phyloP scores from a whole-genome alignment of 2,329 filamentous ascomycete species.

The Dryadomyces sulphureus region DNA sequence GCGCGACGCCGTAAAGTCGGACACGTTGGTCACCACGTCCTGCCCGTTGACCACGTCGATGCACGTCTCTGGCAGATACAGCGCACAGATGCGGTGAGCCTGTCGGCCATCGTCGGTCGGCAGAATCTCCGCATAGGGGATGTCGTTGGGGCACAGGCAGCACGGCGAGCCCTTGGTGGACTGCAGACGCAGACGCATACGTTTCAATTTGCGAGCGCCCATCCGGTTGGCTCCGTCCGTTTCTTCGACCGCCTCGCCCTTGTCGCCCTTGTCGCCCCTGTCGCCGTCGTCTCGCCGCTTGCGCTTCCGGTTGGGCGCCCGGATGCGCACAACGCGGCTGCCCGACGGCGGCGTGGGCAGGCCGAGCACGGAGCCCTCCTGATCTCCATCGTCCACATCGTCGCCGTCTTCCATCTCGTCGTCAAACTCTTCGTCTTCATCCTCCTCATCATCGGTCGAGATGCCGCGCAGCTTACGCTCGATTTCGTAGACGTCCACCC shows the following conservation, averaged over 20 bases:
- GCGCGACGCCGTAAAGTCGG: conserved; percentile 72
- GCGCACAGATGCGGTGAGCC: conserved; percentile 76
- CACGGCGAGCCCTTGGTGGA: conserved; percentile 39
- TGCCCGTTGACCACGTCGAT: conserved; percentile 57
- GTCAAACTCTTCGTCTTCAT: conserved; percentile 50
- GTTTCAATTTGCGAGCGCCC: conserved; percentile 46
- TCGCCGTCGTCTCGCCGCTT: conserved; percentile 15
- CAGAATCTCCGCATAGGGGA: conserved; percentile 67
- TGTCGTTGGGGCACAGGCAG: conserved; percentile 82
- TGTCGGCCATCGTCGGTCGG: conserved; percentile 76
- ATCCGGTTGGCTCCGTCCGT: not conserved
- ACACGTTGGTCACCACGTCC: conserved; percentile 64
- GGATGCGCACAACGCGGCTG: conserved; percentile 4
- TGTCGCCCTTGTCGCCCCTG: conserved; percentile 17
- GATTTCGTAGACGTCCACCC: conserved; percentile 93
- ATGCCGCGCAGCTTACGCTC: conserved; percentile 88
- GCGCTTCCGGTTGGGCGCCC: conserved; percentile 46
- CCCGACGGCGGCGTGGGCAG: conserved; percentile 67
- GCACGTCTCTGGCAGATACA: conserved; percentile 85
- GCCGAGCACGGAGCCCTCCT: conserved; percentile 47
- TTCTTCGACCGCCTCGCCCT: conserved; percentile 10
- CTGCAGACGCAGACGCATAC: conserved; percentile 53
- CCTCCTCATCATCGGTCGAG: conserved; percentile 68
- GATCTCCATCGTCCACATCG: conserved; percentile 42
- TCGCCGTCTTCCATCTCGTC: conserved; percentile 43